Evolutionary conservation across 495 filamentous ascomycete genomes (phyloP), one percentile per base, ranked within the genome.

Genomic region (Penicillium arizonense): DNA sequence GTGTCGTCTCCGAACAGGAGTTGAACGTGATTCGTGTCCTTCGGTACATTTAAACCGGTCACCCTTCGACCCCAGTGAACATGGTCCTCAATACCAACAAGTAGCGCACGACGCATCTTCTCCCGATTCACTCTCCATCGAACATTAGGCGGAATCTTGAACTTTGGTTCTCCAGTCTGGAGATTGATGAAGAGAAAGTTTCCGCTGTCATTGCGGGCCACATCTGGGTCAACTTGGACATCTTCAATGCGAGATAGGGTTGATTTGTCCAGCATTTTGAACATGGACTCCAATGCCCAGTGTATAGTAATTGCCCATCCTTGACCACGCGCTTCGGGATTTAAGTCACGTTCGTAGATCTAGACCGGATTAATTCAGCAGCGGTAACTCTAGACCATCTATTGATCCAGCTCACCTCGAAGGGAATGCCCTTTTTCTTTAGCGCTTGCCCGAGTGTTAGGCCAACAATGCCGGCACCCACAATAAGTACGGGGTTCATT

Each of bases 251-350:
- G 67, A 2, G 50, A 50, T 3, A 80, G 50, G 12, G 79, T 63
- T 7, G 77, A 60, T 10, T 73, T 59, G 0, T 80, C 79, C 14
- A 84, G 66, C 38, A 84, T 63, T 18, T 71, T 50, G 2, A 69
- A 63, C 52, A 85, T 65, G n/a, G 72, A 73, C 5, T 75, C 61
- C 7, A 83, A 64, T 7, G 76, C 76, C 78, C 79, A 83, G 61
- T 85, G 81, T 20, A 85, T 68, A 0, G 82, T 83, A 30, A 86
- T 74, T 14, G 77, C 81, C 81, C 80, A 86, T 13, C 82, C 82
- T 44, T 74, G 73, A 4, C 63, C 67, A 9, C 82, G 74, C 16
- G 69, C 60, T 13, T 60, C 50, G 30, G 71, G 63, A 23, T 54
- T 55, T 4, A 61, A 51, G 62, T 85, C 82, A 13, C 79, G 73